Evolutionary conservation across 345 rosid genomes (phyloP).

Genomic region (Lagerstroemia speciosa): DNA sequence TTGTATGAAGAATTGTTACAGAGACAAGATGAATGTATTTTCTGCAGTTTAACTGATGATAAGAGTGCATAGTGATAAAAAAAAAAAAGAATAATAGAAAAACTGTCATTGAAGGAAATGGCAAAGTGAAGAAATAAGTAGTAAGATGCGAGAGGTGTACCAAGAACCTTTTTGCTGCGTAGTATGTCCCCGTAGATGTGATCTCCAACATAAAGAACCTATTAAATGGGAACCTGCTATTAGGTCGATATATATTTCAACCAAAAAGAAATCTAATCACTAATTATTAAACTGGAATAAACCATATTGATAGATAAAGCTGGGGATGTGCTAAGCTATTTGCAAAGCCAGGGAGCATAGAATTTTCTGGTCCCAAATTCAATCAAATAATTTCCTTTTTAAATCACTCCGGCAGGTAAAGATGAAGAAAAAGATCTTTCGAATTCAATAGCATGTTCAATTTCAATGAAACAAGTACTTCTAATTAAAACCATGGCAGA

Average conservation of each 20-base stretch:
- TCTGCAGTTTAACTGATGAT: background rate
- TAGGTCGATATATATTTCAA: background rate
- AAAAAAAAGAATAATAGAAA: too few relatives aligned
- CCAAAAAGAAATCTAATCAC: too few relatives aligned
- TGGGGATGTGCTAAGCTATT: too few relatives aligned
- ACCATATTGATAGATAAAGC: background rate
- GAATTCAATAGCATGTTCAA: background rate
- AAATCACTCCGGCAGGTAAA: background rate
- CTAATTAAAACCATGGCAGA: background rate
- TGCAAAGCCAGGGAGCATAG: too few relatives aligned
- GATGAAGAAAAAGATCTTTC: background rate
- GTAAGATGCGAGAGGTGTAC: constrained; percentile 27
- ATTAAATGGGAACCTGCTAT: constrained; percentile 9
- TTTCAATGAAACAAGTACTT: background rate
- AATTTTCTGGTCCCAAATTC: background rate
- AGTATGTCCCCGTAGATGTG: constrained; percentile 96
- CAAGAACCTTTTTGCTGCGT: constrained; percentile 94
- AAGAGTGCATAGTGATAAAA: background rate
- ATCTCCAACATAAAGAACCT: constrained; percentile 98
- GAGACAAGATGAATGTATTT: background rate
- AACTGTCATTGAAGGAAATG: background rate
- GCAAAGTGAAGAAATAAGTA: background rate
- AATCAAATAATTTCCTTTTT: background rate
- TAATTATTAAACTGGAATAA: too few relatives aligned
- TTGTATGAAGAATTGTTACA: background rate